phyloP scores from a whole-genome alignment of 2,329 filamentous ascomycete genomes.

The Curvularia sp. region DNA sequence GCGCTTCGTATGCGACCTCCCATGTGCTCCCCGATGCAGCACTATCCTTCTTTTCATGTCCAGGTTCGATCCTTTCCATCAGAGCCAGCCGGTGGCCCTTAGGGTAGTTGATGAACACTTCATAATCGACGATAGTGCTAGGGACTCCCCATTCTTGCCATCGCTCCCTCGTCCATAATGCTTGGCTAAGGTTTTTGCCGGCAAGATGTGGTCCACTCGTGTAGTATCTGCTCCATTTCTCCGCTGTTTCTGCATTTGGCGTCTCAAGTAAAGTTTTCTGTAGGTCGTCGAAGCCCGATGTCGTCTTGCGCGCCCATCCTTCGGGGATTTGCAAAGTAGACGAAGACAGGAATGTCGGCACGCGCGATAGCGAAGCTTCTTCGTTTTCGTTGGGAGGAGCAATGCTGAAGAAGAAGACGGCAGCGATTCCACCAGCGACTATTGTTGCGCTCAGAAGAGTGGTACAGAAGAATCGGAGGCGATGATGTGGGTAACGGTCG shows the following conservation, averaged over 20 bases:
- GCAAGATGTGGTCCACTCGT: conserved; percentile 59
- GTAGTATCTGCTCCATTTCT: conserved; percentile 60
- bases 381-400: conserved; percentile 45
- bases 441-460: conserved; percentile 56
- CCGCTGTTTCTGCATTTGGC: conserved; percentile 60
- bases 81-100: conserved; percentile 56
- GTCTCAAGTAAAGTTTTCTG: conserved; percentile 62
- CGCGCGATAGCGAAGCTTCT: conserved; percentile 10
- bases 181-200: conserved; percentile 60
- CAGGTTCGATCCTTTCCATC: conserved; percentile 60
- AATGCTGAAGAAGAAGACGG: conserved; percentile 50
- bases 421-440: conserved; percentile 47
- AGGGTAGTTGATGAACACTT: conserved; percentile 61
- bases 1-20: conserved; percentile 77
- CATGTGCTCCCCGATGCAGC: conserved; percentile 52
- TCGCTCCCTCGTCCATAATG: conserved; percentile 58
- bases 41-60: conserved; percentile 51
- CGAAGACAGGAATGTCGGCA: conserved; percentile 24
- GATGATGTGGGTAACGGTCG: conserved; percentile 61
- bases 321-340: conserved; percentile 37
- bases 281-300: conserved; percentile 62
- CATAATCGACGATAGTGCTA: conserved; percentile 57
- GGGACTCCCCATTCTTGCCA: conserved; percentile 59
- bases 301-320: conserved; percentile 53
- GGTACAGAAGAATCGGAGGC: conserved; percentile 70